Evolutionary conservation across 805 yeast species (phyloP), one percentile per base, ranked within the genome.

Genomic region (Yamadazyma scolyti): DNA sequence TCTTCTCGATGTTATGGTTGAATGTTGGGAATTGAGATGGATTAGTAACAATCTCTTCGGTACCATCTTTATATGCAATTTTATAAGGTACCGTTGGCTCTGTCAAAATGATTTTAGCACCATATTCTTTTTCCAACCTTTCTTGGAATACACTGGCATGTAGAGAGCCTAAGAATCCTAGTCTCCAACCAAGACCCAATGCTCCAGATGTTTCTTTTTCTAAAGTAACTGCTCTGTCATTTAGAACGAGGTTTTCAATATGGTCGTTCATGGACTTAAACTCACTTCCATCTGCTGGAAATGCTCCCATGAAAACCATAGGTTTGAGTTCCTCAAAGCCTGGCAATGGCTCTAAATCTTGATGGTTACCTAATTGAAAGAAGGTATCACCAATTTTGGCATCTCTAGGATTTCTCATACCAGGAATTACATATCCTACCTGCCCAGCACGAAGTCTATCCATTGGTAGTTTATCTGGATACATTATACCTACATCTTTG

Each of bases 231-330:
- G 96, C 82, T 47, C 97, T 75, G 52, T 90, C 98, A 53, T 90
- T 90, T 36, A 93, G 65, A 5, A 90, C 95, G 42, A 90, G 66
- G 48, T 87, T 88, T 46, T 82, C 85, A 57, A 90, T 77, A 53
- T 88, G 82, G 47, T 93, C 97, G 50, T 93, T 95, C 66, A 90
- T 70, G 16, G 75, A 81, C 39, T 84, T 83, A 55, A 90, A 90
- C 47, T 90, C 96, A 0, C 82, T 73, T 4, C 96, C 96, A 48
- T 90, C 96, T 0, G 96, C 93, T 0, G 98, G 97, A 47, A 87
- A 90, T 0, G 97, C 98, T 9, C 97, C 97, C 28, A 90, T 94
- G 54, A 90, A 93, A 6, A 90, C 97, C 97, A 93, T 93, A 1
- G 97, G 96, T 56, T 93, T 89, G 1, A 95, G 89, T 47, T 87